These are phyloP conservation scores for Chloroidium sp. DNA, from an alignment of 163 green algal species.

Conservation along the genomic window DNA sequence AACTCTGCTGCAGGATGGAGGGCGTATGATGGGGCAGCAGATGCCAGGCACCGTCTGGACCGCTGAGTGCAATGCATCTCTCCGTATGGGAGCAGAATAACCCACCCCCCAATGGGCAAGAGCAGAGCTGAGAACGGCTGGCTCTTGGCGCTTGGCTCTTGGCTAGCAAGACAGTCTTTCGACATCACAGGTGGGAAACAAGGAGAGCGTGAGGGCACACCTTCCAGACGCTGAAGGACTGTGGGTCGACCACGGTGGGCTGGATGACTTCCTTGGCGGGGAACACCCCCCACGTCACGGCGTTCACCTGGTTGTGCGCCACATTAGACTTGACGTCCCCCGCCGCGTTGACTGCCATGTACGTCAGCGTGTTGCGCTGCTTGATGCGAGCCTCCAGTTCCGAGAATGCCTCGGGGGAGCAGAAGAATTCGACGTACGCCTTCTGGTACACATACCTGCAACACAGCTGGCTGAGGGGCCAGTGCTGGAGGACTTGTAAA, in stretches of 20 bases:
- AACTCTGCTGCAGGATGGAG: too few species aligned
- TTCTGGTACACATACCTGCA: conserved; percentile 80
- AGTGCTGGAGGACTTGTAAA: too few species aligned
- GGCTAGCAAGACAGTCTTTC: background rate
- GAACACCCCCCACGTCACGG: conserved; percentile 88
- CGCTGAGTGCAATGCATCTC: too few species aligned
- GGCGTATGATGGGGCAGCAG: too few species aligned
- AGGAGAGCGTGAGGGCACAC: conserved; percentile 1
- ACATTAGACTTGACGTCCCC: conserved; percentile 46
- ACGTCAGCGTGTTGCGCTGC: conserved; percentile 41
- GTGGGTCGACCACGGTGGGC: conserved; percentile 65
- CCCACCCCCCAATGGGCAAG: background rate
- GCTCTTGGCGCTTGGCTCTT: background rate
- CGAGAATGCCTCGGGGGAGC: conserved; percentile 41
- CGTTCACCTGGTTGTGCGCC: conserved; percentile 40
- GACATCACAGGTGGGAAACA: background rate
- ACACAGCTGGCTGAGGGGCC: too few species aligned
- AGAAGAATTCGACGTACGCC: conserved; percentile 83
- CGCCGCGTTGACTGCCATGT: conserved; percentile 55
- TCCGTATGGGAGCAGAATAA: too few species aligned
- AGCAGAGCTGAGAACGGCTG: too few species aligned
- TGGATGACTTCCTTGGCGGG: conserved; percentile 77
- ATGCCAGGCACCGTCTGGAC: too few species aligned
- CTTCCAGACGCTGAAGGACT: conserved; percentile 67
- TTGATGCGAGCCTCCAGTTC: conserved; percentile 35